These are phyloP conservation scores for Handroanthus guayacan DNA, from an alignment of 257 asterid species.

Conservation along the genomic window DNA sequence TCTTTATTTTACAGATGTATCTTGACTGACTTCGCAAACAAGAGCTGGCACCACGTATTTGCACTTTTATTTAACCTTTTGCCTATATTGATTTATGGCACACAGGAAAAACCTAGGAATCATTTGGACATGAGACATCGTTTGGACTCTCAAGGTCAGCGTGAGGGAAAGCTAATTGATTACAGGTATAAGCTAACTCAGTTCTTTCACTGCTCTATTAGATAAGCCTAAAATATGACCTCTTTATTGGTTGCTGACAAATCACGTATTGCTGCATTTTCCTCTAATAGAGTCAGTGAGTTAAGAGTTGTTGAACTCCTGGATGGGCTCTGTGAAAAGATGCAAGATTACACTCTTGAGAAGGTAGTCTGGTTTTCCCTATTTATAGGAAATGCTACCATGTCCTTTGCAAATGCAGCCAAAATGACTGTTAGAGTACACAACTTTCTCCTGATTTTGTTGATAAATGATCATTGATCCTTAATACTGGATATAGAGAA, in stretches of 20 bases:
- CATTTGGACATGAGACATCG: conserved; percentile 97
- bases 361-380: conserved; percentile 57
- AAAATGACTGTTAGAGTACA: not conserved
- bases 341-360: conserved; percentile 98
- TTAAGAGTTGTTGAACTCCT: conserved; percentile 90
- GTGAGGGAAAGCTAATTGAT: conserved; percentile 94
- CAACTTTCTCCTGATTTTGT: conserved; percentile 1
- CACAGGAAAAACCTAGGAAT: conserved; percentile 93
- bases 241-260: conserved; percentile 28
- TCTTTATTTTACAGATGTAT: not conserved
- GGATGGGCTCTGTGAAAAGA: conserved; percentile 93
- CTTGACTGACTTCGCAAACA: not conserved
- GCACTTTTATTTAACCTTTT: conserved; percentile 24
- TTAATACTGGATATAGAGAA: conserved; percentile 16
- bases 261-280: conserved; percentile 32
- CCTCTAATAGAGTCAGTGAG: conserved; percentile 74
- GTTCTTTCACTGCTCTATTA: conserved; percentile 15
- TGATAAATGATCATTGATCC: not conserved
- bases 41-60: conserved; percentile 4
- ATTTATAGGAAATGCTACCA: conserved; percentile 25
- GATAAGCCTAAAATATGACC: not conserved
- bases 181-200: conserved; percentile 65
- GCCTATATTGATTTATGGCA: conserved; percentile 27
- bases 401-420: conserved; percentile 25
- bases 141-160: conserved; percentile 97